Conservation (phyloP, 129 eudicot species). For the Rutidosis leptorrhynchoides region DNA sequence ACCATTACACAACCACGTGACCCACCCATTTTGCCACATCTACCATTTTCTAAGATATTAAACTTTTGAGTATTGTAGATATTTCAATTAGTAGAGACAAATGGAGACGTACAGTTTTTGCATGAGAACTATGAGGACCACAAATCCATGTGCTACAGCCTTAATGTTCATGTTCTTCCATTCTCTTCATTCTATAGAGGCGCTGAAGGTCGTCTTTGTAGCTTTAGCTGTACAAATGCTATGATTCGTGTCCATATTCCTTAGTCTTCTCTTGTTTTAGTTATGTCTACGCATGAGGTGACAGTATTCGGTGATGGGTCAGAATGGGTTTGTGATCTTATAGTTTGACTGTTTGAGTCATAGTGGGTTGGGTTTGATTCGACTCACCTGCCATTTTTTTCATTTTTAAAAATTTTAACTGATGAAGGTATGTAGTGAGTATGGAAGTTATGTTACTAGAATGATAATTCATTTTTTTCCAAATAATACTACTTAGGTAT, state of each 20-base stretch:
- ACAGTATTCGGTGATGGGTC: not conserved
- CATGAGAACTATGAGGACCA: constrained; percentile 74
- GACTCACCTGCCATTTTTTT: not conserved
- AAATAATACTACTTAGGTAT: not conserved
- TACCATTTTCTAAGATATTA: not conserved
- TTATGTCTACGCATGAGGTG: not conserved
- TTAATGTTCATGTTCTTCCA: constrained; percentile 77
- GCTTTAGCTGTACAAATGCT: constrained; percentile 91
- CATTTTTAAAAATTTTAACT: not conserved
- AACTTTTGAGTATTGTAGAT: constrained; percentile 35
- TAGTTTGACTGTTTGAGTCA: not conserved
- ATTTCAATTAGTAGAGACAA: constrained; percentile 82
- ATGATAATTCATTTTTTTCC: not conserved
- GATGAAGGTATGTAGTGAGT: not conserved
- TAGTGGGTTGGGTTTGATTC: not conserved
- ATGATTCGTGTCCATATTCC: constrained; percentile 49
- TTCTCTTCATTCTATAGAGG: constrained; percentile 82
- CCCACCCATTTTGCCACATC: not conserved
- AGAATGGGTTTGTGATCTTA: not conserved
- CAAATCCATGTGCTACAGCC: constrained; percentile 75
- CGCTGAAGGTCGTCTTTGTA: constrained; percentile 71
- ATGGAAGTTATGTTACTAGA: not conserved
- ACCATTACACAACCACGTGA: not conserved
- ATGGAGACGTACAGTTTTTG: constrained; percentile 67
- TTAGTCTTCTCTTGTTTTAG: not conserved